phyloP scores from a whole-genome alignment of 768 basidiomycete genomes.

The Lepiota venenata region DNA sequence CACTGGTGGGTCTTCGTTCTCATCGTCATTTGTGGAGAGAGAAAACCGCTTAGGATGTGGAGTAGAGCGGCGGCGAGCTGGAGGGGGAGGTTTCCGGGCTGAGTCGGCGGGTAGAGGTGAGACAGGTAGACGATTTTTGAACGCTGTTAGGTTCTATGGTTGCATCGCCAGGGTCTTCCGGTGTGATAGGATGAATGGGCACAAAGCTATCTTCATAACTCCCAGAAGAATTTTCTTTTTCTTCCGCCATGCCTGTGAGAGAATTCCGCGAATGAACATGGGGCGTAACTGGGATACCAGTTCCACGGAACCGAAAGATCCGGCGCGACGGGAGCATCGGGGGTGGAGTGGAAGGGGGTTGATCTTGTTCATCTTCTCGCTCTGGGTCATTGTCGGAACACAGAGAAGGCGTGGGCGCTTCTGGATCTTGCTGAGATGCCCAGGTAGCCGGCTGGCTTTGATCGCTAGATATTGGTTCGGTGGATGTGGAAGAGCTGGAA shows the following conservation, averaged over 20 bases:
- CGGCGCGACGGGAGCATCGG: slow-evolving; percentile 10
- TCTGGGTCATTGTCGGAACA: slow-evolving; percentile 67
- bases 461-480: slow-evolving; percentile 3
- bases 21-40: slow-evolving; percentile 25
- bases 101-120: slow-evolving; percentile 60
- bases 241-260: neutral
- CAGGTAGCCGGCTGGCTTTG: slow-evolving; percentile 14
- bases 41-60: slow-evolving; percentile 25
- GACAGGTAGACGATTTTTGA: slow-evolving; percentile 57
- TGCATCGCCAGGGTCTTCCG: slow-evolving; percentile 1
- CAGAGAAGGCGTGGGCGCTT: slow-evolving; percentile 62
- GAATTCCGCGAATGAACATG: slow-evolving; percentile 1
- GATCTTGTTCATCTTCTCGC: slow-evolving; percentile 48
- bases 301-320: slow-evolving; percentile 19
- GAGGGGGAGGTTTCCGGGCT: slow-evolving; percentile 57
- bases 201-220: slow-evolving; percentile 14
- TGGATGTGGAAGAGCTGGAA: slow-evolving; percentile 12
- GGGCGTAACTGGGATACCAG: slow-evolving; percentile 22
- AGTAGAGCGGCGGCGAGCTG: slow-evolving; percentile 37
- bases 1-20: slow-evolving; percentile 11
- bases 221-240: slow-evolving; percentile 31
- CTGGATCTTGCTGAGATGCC: slow-evolving; percentile 24
- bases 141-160: slow-evolving; percentile 29
- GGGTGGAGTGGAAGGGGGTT: slow-evolving; percentile 51
- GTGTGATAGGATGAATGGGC: slow-evolving; percentile 7